These are phyloP conservation scores for Trichoderma simmonsii DNA, from an alignment of 2,329 filamentous ascomycete genomes.

Conservation along the genomic window DNA sequence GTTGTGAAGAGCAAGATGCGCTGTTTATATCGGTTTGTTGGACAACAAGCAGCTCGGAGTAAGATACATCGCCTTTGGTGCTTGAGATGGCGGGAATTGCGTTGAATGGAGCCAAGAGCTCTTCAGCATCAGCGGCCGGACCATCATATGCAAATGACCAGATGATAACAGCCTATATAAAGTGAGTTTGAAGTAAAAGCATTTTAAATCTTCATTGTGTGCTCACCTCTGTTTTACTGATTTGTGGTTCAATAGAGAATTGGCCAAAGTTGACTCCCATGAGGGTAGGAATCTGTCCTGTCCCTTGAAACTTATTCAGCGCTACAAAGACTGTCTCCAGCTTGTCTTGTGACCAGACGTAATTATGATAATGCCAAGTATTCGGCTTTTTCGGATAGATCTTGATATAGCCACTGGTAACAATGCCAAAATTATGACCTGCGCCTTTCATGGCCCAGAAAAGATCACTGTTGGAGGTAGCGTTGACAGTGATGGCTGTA, in stretches of 20 bases:
- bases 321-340: neutral
- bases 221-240: neutral
- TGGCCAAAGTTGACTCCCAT: conserved; percentile 11
- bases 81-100: neutral
- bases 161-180: neutral
- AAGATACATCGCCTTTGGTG: neutral
- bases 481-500: conserved; percentile 19
- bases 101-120: neutral
- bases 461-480: conserved; percentile 30
- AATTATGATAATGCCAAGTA: conserved; percentile 1
- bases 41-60: neutral
- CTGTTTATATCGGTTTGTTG: neutral
- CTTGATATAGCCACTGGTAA: conserved; percentile 31
- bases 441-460: conserved; percentile 37
- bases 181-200: neutral
- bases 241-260: neutral
- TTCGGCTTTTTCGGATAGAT: conserved; percentile 23
- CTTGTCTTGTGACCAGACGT: neutral
- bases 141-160: conserved; percentile 7
- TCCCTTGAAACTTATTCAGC: neutral
- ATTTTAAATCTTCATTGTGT: rapidly evolving
- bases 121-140: neutral
- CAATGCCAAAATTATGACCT: conserved; percentile 36
- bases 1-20: neutral
- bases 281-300: neutral